A percentile compares a stretch with the other conserved stretches of the same genome.
Evolutionary conservation across 169 alveolate genomes (phyloP).

Genomic region (Plasmodium blacklocki): DNA sequence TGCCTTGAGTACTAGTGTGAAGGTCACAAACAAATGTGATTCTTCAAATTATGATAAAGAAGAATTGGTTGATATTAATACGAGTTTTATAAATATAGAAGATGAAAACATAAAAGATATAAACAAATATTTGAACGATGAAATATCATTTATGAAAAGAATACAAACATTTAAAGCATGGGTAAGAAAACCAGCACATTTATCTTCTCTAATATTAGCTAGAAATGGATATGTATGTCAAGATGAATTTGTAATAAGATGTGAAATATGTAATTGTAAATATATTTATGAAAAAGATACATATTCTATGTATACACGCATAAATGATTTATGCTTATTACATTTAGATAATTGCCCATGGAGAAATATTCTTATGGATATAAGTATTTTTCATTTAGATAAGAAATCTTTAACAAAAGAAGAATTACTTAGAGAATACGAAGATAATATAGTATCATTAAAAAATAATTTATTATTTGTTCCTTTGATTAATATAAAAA

Average conservation of each 20-base stretch:
- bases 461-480: conserved; percentile 18
- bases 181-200: conserved; percentile 58
- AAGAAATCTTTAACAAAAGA: conserved; percentile 16
- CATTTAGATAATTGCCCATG: conserved; percentile 67
- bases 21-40: too few species aligned
- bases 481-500: conserved; percentile 56
- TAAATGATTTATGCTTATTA: conserved; percentile 60
- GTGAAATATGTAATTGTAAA: conserved; percentile 64
- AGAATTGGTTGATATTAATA: conserved; percentile 39
- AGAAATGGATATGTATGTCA: conserved; percentile 69
- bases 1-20: too few species aligned
- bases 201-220: conserved; percentile 56
- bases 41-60: conserved; percentile 1
- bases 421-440: conserved; percentile 35
- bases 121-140: conserved; percentile 20
- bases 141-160: conserved; percentile 31
- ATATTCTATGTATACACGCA: conserved; percentile 66
- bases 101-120: conserved; percentile 26
- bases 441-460: conserved; percentile 2
- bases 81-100: conserved; percentile 36
- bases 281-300: conserved; percentile 49
- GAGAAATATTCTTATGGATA: conserved; percentile 48
- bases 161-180: conserved; percentile 39
- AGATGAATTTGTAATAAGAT: conserved; percentile 28
- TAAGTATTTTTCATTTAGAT: conserved; percentile 34